Evolutionary conservation across 805 yeast genomes (phyloP).

Genomic region (Nakazawaea anatomiae): DNA sequence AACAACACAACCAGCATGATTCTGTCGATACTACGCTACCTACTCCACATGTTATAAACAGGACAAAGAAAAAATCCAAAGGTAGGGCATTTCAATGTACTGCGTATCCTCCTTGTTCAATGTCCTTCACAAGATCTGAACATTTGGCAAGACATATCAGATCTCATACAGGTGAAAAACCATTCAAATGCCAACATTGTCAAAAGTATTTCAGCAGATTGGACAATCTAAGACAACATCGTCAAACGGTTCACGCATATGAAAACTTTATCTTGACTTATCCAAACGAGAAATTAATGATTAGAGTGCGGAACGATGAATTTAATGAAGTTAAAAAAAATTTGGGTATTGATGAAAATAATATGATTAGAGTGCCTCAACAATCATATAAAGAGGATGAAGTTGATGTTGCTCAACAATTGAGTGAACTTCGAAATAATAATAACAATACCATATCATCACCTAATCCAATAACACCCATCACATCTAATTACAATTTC

Average conservation of each 20-base stretch:
- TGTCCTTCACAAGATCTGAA: slow-evolving; percentile 88
- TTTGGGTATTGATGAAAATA: slow-evolving; percentile 9
- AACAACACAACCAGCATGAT: background rate
- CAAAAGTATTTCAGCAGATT: slow-evolving; percentile 72
- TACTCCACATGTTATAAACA: slow-evolving; percentile 1
- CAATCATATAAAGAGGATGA: slow-evolving; percentile 4
- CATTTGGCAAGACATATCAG: slow-evolving; percentile 89
- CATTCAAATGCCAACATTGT: slow-evolving; percentile 83
- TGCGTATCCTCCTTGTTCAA: slow-evolving; percentile 79
- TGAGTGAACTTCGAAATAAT: slow-evolving; percentile 3
- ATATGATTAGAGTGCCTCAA: slow-evolving; percentile 1
- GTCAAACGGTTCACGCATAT: slow-evolving; percentile 73
- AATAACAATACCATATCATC: background rate
- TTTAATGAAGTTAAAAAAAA: slow-evolving; percentile 9
- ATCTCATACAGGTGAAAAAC: slow-evolving; percentile 93
- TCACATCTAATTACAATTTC: slow-evolving; percentile 11
- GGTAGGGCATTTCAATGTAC: slow-evolving; percentile 76
- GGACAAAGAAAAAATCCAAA: slow-evolving; percentile 35
- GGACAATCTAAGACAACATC: slow-evolving; percentile 88
- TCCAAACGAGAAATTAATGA: slow-evolving; percentile 26
- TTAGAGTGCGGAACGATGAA: slow-evolving; percentile 20
- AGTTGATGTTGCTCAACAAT: slow-evolving; percentile 4
- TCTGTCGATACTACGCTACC: background rate
- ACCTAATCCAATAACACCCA: slow-evolving; percentile 10
- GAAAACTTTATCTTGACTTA: slow-evolving; percentile 30